Base-by-base conservation (phyloP, 495 filamentous ascomycete species). In the Neurospora tetrasperma region DNA sequence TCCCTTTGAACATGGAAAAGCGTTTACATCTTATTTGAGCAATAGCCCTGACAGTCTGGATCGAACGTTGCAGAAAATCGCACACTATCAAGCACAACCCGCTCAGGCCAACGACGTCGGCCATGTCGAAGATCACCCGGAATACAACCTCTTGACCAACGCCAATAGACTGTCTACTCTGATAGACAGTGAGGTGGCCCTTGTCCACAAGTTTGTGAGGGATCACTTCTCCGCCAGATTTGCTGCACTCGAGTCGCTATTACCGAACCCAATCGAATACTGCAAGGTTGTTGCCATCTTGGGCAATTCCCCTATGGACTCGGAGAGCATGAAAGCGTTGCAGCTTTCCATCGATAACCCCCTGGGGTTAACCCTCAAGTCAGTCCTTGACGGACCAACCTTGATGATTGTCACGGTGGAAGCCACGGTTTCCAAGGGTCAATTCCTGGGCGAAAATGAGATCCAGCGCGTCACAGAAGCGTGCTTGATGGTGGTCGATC, bases 391-490 rank as follows among this genome's bases (percentile, higher is more conserved):
- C 81, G 92, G 93, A 0, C 94, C 95, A 5, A 91, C 93, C 0
- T 82, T 98, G 74, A 98, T 98, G 94, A 92, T 96, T 35, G 94
- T 99, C 59, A 93, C 93, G n/a, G 90, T 98, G 18, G 95, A 97
- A 83, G 96, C 94, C 70, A 96, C 93, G 23, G 95, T 92, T 5
- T 95, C 93, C 20, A 89, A 90, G 69, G 96, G 96, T 0, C 89
- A 89, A 12, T 86, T 91, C 72, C 88, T 99, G 85, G 88, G 86
- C 9, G 86, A 90, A 43, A 84, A 88, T 4, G 93, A 98, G 79
- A 87, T 98, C 16, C 86, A 91, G 71, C 84, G 86, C 39, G 90
- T 97, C 35, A 82, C 91, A 40, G 87, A 88, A 71, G 94, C 94
- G 10, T 98, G 95, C 82, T 88, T 94, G 74, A 95, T 93, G 88